These are phyloP conservation scores for Irpex lacteus DNA, from an alignment of 1,284 basidiomycete species.

Conservation along the genomic window DNA sequence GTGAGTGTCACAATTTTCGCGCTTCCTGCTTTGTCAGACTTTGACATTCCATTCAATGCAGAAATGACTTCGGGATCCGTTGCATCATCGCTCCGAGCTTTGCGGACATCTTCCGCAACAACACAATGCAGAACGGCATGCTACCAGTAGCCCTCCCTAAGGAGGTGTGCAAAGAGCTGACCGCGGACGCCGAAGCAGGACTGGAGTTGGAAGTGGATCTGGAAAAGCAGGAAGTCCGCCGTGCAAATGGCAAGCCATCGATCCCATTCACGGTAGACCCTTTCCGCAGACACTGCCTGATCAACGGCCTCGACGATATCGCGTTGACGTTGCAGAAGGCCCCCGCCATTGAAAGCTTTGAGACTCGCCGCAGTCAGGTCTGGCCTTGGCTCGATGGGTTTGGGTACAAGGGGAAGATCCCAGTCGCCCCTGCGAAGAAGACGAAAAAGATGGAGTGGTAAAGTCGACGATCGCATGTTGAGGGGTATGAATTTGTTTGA, in stretches of 20 bases:
- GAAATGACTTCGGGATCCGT: conserved; percentile 93
- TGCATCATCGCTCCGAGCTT: conserved; percentile 93
- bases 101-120: conserved; percentile 92
- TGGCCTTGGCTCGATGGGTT: conserved; percentile 97
- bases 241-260: conserved; percentile 69
- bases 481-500: background rate
- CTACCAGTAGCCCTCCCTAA: conserved; percentile 80
- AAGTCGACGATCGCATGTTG: conserved; percentile 15
- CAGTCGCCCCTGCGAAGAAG: conserved; percentile 44
- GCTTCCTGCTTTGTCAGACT: no score
- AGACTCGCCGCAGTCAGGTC: conserved; percentile 66
- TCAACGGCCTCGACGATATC: conserved; percentile 95
- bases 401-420: conserved; percentile 81
- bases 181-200: conserved; percentile 79
- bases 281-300: conserved; percentile 88
- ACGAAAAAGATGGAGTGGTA: conserved; percentile 77
- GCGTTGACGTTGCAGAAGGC: conserved; percentile 85
- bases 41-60: conserved; percentile 26
- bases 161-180: conserved; percentile 73
- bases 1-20: conserved; percentile 38
- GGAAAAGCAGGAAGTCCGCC: conserved; percentile 81
- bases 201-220: conserved; percentile 88
- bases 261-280: conserved; percentile 81
- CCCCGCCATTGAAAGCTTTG: conserved; percentile 70
- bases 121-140: conserved; percentile 97